Conservation (phyloP, 805 yeast species). For the Cyberlindnera maritima region DNA sequence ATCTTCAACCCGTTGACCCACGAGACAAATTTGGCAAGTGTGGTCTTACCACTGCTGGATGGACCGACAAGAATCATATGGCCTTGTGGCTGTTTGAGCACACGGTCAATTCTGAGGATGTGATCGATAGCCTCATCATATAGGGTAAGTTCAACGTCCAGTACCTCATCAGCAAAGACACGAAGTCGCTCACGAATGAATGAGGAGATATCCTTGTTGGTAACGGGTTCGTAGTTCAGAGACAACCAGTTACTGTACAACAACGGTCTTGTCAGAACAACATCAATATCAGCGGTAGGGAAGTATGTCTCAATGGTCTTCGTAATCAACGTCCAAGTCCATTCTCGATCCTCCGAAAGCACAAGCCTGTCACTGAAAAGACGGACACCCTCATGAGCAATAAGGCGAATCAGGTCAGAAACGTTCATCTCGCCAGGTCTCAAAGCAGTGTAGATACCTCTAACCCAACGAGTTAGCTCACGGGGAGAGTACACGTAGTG, state of each 20-base stretch:
- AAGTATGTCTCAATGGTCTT: slow-evolving; percentile 39
- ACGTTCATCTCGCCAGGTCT: slow-evolving; percentile 15
- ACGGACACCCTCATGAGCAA: slow-evolving; percentile 81
- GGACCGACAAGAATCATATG: slow-evolving; percentile 85
- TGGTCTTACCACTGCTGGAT: slow-evolving; percentile 77
- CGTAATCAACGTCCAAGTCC: slow-evolving; percentile 44
- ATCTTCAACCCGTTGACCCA: slow-evolving; percentile 83
- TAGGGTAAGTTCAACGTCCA: slow-evolving; percentile 56
- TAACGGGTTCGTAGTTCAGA: slow-evolving; percentile 55
- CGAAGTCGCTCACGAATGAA: slow-evolving; percentile 64
- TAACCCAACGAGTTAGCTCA: slow-evolving; percentile 83
- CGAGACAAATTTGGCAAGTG: slow-evolving; percentile 75
- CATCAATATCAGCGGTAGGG: slow-evolving; percentile 39
- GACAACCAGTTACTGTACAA: slow-evolving; percentile 77
- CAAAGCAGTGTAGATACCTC: slow-evolving; percentile 63
- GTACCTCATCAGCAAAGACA: slow-evolving; percentile 77
- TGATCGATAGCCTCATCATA: slow-evolving; percentile 74
- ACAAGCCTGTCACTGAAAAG: slow-evolving; percentile 74
- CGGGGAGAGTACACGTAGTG: slow-evolving; percentile 86
- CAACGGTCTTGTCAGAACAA: slow-evolving; percentile 47
- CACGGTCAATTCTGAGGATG: slow-evolving; percentile 75
- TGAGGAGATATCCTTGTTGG: slow-evolving; percentile 40
- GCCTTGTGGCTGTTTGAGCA: slow-evolving; percentile 81
- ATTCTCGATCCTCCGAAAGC: slow-evolving; percentile 39
- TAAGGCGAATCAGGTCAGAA: slow-evolving; percentile 50